phyloP scores from a whole-genome alignment of 495 filamentous ascomycete species.

The Aspergillus saccharolyticus region DNA sequence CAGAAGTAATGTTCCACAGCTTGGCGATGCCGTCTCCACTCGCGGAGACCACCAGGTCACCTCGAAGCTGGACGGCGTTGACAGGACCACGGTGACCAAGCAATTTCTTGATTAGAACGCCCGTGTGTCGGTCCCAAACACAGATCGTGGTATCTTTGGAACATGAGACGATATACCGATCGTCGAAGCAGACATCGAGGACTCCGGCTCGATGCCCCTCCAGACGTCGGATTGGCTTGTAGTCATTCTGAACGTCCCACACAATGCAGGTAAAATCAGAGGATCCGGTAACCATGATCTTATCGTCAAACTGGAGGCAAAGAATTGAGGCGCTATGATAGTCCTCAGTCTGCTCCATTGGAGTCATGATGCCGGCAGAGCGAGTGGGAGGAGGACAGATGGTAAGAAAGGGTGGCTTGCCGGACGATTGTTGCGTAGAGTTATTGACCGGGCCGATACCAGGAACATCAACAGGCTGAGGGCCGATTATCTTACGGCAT shows the following conservation, averaged over 20 bases:
- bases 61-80: conserved; percentile 90
- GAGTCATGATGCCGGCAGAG: conserved; percentile 25
- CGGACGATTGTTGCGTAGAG: conserved; percentile 31
- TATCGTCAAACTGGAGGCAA: conserved; percentile 88
- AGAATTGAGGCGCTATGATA: conserved; percentile 87
- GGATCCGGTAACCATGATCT: conserved; percentile 90
- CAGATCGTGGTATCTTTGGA: conserved; percentile 90
- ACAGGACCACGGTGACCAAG: conserved; percentile 84
- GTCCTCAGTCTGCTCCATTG: conserved; percentile 27
- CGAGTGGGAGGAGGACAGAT: conserved; percentile 39
- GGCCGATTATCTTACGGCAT: conserved; percentile 75
- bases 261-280: conserved; percentile 90
- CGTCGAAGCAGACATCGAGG: conserved; percentile 87
- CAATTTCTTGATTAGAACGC: conserved; percentile 65
- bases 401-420: conserved; percentile 42
- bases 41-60: conserved; percentile 84
- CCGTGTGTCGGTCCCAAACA: conserved; percentile 84
- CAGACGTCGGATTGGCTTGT: conserved; percentile 72
- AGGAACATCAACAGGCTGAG: conserved; percentile 26
- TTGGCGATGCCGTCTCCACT: conserved; percentile 89
- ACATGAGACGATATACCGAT: conserved; percentile 88
- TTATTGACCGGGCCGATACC: conserved; percentile 34
- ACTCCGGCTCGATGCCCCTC: conserved; percentile 77
- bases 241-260: conserved; percentile 74
- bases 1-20: conserved; percentile 87